Base-by-base conservation (phyloP, 768 basidiomycete genomes). In the Pulveroboletus frians region DNA sequence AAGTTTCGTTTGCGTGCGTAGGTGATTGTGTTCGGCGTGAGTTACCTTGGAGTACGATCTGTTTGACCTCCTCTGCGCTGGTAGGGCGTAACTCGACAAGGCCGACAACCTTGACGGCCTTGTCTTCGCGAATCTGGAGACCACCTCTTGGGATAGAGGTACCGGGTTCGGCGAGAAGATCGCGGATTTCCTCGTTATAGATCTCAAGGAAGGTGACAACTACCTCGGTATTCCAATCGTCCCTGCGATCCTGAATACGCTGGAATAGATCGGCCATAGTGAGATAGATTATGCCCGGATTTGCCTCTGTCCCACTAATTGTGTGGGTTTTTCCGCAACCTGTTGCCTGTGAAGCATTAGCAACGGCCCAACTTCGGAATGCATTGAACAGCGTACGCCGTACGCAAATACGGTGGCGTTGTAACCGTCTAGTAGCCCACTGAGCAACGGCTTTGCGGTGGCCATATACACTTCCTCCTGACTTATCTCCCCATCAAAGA, bases 271-370 rank as follows among this genome's bases (percentile, higher is more conserved):
- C 95, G 38, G 90, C 83, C 94, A 97, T 98, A 17, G 93, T 92
- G 50, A 92, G 78, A 69, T 98, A 93, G 66, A 98, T 96, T 60
- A 96, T 84, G 27, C 96, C 96, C 15, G 91, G 92, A 65, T 95
- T 88, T 18, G 67, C 64, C 39, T 87, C 85, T 32, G 88, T 86
- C 49, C 95, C 95, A 60, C 92, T 96, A 67, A 99, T 97, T 17
- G 96, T 99, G 69, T 98, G 94, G 5, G 96, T 99, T 71, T 99
- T 99, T 55, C 96, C 96, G 66, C 96, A 98, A n/a, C 96, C 96
- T n/a, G 96, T 98, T 20, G 96, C 96, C 96, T 98, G 62, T 17
- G 37, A 49, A 38, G 53, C 45, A 56, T 61, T 46, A 43, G 54
- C 40, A 26, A 56, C 26, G 47, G 45, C 21, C 50, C 18, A 29